Evolutionary conservation across 202 grass and related monocot genomes (phyloP).

Genomic region (Carex arenaria): DNA sequence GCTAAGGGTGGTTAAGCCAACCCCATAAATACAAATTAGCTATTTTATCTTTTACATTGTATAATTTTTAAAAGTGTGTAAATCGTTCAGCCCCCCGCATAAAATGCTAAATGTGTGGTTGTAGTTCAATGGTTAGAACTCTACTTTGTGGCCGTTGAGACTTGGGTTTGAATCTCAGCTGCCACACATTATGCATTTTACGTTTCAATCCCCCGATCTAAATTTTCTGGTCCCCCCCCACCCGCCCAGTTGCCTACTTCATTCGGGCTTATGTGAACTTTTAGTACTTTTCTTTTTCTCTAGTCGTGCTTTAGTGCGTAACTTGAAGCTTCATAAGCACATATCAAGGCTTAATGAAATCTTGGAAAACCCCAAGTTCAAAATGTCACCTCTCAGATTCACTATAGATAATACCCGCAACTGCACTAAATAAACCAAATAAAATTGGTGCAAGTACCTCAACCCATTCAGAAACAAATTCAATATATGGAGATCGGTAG

Average conservation of each 20-base stretch:
- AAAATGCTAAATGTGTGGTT: too few species aligned
- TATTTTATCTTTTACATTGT: too few species aligned
- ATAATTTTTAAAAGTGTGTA: too few species aligned
- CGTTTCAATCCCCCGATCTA: too few species aligned
- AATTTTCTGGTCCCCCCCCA: too few species aligned
- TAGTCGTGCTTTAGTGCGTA: neutral
- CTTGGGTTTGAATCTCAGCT: too few species aligned
- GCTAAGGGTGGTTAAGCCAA: too few species aligned
- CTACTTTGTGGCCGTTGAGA: too few species aligned
- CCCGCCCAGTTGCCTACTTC: neutral
- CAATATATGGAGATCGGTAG: constrained; percentile 59
- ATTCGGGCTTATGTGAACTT: neutral
- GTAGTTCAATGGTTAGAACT: too few species aligned
- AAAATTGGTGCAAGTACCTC: constrained; percentile 34
- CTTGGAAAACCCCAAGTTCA: neutral
- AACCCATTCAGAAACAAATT: constrained; percentile 78
- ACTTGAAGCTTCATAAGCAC: neutral
- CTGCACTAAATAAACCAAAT: neutral
- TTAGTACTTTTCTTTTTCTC: neutral
- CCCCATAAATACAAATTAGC: too few species aligned
- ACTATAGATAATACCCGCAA: neutral
- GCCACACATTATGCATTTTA: too few species aligned
- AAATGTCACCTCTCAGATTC: neutral
- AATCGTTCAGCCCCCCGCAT: too few species aligned
- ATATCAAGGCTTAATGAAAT: neutral